Evolutionary conservation across 768 basidiomycete species (phyloP), one percentile per base, ranked within the genome.

Genomic region (Brasilioporus rufonigricans): DNA sequence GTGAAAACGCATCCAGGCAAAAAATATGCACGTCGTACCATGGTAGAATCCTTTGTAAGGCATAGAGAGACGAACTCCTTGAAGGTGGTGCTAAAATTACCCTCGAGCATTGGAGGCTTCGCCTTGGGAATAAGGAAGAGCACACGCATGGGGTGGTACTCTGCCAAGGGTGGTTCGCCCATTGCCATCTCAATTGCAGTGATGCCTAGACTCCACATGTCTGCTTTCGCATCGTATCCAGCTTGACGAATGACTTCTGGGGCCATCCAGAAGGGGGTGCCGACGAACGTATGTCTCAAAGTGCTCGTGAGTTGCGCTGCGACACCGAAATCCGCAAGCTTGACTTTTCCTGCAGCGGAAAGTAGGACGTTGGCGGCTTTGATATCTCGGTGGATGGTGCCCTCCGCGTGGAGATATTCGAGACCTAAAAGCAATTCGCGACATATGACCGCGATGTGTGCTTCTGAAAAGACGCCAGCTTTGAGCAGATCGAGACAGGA

Each of bases 91-190:
- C 87, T 89, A 68, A 95, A 98, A 23, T 84, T 67, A 1, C 92
- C 94, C 63, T 98, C 96, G 46, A 99, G 76, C 11, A 83, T 80
- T 6, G 97, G 97, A 5, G 97, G 87, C 60, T 93, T 92, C 18
- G 95, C 93, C 74, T 98, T 97, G 3, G 97, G 97, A 58, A 98
- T 99, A 45, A 98, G 79, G 77, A 98, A 98, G 50, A 99, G 79
- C 1, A 99, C 96, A 27, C 97, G 84, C 97, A 98, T 98, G 0
- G 95, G 97, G 65, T 98, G 97, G 69, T 98, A 96, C 70, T 98
- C 96, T 5, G 93, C 90, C 53, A 98, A 73, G 9, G 97, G 97
- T 0, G 97, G 97, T 64, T 98, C 94, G 41, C 97, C 97, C 63
- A 91, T 93, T 2, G 96, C 95, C 87, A 99, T 88, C 76, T 98